Base-by-base conservation (phyloP, 2,329 filamentous ascomycete species). In the Alternaria hordeiaustralica region DNA sequence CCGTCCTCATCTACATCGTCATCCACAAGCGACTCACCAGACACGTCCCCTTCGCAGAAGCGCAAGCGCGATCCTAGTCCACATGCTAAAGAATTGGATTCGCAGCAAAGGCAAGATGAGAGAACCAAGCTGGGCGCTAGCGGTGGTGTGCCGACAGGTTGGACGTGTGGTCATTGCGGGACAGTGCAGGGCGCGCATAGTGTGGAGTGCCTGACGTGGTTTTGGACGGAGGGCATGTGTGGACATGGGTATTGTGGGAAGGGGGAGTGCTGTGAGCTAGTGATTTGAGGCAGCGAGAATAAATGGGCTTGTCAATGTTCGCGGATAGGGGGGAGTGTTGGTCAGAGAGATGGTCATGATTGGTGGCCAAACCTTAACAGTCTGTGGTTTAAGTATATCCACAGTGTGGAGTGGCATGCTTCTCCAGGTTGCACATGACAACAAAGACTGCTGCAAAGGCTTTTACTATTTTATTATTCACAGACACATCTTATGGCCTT, bases 81-180 rank as follows among this genome's bases (percentile, higher is more conserved):
- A 5, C 2, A 18, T 11, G 1, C 0, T 5, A 11, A 11, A 3
- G n/a, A 2, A 28, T 1, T 10, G n/a, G 23, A 1, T 6, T 18
- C n/a, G 2, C 36, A 18, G 36, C 36, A 49, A 7, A 28, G 25
- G 6, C 15, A 3, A 2, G n/a, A 49, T 3, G 46, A 6, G 0
- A 18, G 13, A 12, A 0, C 5, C 5, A 20, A 6, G 0, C 3
- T 28, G 0, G 23, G 23, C 3, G 23, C 46, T 49, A 49, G 23
- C 2, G 46, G 23, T 12, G 46, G 46, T 2, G 46, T 49, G 1
- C 23, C 25, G 5, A 49, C 23, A 1, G 25, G 46, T 3, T 49
- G 46, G 23, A 18, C 18, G 15, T 49, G 46, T 12, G 25, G 46
- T 0, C 46, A 49, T 11, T 26, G 46, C 46, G 46, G 46, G 2